Evolutionary conservation across 306 rosid genomes (phyloP), one percentile per base, ranked within the genome.

Genomic region (Macrotyloma uniflorum): DNA sequence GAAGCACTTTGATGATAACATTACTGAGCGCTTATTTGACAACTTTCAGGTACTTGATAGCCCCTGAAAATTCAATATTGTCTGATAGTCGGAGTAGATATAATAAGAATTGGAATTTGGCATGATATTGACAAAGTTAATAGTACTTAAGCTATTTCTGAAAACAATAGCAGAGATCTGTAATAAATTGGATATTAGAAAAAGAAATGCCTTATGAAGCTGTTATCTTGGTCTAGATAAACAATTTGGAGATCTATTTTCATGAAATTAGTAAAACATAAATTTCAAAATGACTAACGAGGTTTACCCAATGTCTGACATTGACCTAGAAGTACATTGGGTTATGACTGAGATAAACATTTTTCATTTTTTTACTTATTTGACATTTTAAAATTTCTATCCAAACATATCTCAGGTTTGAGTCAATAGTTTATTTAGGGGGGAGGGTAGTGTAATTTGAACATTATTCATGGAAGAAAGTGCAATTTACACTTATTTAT

Each of bases 1-100:
- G 98, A 74, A 85, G 79, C 78, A 86, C 36, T 95, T 95, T 57
- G 99, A 95, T 47, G 99, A 95, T 79, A 89, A 84, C 87, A 89
- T 95, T 79, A 86, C 94, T 35, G 94, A 78, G 26, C 98, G 98
- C 51, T 26, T 86, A 73, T 93, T 95, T 80, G 98, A 95, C 89
- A 95, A 95, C 82, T 93, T 95, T 83, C 99, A 93, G 98, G 99
- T 95, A 80, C 30, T 65, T 72, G 45, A 65, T 54, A 43, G 55
- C 45, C 1, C 47, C 72, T 71, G 20, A 77, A 64, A 59, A 69
- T 62, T 76, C 28, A 30, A 32, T 70, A 8, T 32, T 66, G 58
- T 72, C 35, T 62, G 9, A 13, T 43, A 45, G 75, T 23, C 28
- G 63, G 53, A 46, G 71, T 28, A 51, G 53, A 35, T 65, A 58